Evolutionary conservation across 1,139 yeast genomes (phyloP).

Genomic region (Candida smagusa): DNA sequence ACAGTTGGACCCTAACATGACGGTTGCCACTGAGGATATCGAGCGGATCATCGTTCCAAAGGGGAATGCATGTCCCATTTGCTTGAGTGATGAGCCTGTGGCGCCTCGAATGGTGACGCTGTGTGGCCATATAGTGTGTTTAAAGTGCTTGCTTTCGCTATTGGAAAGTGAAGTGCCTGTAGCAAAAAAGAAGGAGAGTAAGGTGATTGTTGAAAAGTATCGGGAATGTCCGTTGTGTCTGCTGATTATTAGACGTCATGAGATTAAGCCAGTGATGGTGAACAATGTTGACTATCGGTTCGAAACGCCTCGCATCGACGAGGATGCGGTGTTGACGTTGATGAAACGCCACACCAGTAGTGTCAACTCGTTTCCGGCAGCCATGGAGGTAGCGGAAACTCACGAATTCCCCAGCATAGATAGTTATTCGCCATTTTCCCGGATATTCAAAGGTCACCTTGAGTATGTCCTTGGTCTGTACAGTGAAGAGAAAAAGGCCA

Average conservation of each 20-base stretch:
- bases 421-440: slow-evolving; percentile 32
- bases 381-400: slow-evolving; percentile 12
- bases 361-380: slow-evolving; percentile 61
- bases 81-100: slow-evolving; percentile 75
- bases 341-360: slow-evolving; percentile 68
- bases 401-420: slow-evolving; percentile 31
- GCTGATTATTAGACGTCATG: slow-evolving; percentile 55
- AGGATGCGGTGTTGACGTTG: slow-evolving; percentile 59
- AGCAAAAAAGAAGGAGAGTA: slow-evolving; percentile 33
- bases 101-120: slow-evolving; percentile 90
- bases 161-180: slow-evolving; percentile 55
- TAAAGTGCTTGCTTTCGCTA: slow-evolving; percentile 73
- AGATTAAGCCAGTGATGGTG: slow-evolving; percentile 69
- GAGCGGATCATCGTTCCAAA: slow-evolving; percentile 70
- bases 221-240: slow-evolving; percentile 88
- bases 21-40: slow-evolving; percentile 60
- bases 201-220: slow-evolving; percentile 47
- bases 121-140: slow-evolving; percentile 92
- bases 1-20: slow-evolving; percentile 68
- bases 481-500: slow-evolving; percentile 51
- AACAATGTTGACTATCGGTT: slow-evolving; percentile 52
- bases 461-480: slow-evolving; percentile 52
- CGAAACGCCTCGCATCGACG: slow-evolving; percentile 59
- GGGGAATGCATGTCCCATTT: slow-evolving; percentile 86
- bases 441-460: slow-evolving; percentile 65